Evolutionary conservation across 768 basidiomycete species (phyloP).

Genomic region (Cantharellus anzutake): DNA sequence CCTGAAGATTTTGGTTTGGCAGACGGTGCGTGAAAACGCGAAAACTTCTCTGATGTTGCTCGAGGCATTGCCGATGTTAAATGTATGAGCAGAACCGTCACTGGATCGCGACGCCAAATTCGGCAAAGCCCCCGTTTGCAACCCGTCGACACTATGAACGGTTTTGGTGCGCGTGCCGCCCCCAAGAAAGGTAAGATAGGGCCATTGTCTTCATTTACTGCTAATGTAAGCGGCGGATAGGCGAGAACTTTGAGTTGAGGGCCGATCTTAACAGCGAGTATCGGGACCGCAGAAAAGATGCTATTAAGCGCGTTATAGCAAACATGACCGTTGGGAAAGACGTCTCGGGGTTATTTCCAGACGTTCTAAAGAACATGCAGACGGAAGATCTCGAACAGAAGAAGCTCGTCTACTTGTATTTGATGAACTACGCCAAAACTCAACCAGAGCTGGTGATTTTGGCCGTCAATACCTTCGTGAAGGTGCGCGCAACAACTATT

Average conservation of each 20-base stretch:
- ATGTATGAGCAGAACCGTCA: neutral
- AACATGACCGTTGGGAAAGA: conserved; percentile 99
- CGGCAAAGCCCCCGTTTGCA: neutral
- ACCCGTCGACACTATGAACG: neutral
- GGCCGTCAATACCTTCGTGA: conserved; percentile 95
- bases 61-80: conserved; percentile 38
- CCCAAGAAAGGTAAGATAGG: conserved; percentile 12
- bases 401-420: conserved; percentile 97
- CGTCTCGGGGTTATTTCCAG: conserved; percentile 88
- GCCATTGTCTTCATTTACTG: neutral
- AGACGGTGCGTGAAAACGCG: conserved; percentile 43
- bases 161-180: conserved; percentile 5
- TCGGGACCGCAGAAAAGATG: conserved; percentile 89
- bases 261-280: conserved; percentile 96
- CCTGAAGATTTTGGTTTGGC: conserved; percentile 24
- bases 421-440: conserved; percentile 99
- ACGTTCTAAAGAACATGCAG: conserved; percentile 99
- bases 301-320: conserved; percentile 92
- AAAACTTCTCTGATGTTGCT: conserved; percentile 58
- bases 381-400: conserved; percentile 99
- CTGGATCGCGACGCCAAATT: neutral
- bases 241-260: conserved; percentile 94
- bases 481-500: conserved; percentile 16
- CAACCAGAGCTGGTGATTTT: conserved; percentile 98
- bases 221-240: conserved; percentile 17